These are phyloP conservation scores for Capsicum chinense DNA, from an alignment of 257 asterid species.

Conservation along the genomic window DNA sequence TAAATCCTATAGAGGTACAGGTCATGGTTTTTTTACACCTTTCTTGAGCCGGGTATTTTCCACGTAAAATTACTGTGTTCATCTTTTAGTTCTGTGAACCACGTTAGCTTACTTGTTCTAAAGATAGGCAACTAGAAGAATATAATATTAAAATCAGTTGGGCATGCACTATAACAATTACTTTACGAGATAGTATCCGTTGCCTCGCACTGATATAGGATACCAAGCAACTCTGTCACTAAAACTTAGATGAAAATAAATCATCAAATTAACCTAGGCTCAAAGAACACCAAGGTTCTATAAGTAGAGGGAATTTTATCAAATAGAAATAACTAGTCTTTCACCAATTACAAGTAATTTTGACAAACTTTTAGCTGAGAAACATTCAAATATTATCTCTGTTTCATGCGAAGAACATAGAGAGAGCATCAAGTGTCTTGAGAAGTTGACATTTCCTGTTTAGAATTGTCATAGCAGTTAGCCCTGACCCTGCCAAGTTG, in stretches of 20 bases:
- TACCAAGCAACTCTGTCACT: background rate
- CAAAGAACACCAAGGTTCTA: background rate
- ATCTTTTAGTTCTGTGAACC: no score
- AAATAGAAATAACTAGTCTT: background rate
- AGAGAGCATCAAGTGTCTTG: conserved; percentile 23
- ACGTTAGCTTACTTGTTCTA: no score
- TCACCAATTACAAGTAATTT: background rate
- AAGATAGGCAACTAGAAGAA: no score
- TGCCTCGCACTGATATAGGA: background rate
- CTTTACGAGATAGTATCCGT: background rate
- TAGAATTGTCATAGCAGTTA: background rate
- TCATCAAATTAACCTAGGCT: background rate
- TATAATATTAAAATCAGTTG: no score
- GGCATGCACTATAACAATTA: background rate
- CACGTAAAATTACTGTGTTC: no score
- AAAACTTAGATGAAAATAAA: background rate
- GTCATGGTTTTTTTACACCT: no score
- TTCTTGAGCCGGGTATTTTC: no score
- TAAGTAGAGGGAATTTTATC: background rate
- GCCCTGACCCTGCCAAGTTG: background rate
- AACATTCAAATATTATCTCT: background rate
- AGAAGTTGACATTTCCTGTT: background rate
- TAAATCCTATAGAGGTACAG: no score
- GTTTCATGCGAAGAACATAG: background rate
- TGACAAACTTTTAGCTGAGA: background rate